These are phyloP conservation scores for Climacium dendroides DNA, from an alignment of 225 moss, liverwort and hornwort genomes.

Conservation along the genomic window DNA sequence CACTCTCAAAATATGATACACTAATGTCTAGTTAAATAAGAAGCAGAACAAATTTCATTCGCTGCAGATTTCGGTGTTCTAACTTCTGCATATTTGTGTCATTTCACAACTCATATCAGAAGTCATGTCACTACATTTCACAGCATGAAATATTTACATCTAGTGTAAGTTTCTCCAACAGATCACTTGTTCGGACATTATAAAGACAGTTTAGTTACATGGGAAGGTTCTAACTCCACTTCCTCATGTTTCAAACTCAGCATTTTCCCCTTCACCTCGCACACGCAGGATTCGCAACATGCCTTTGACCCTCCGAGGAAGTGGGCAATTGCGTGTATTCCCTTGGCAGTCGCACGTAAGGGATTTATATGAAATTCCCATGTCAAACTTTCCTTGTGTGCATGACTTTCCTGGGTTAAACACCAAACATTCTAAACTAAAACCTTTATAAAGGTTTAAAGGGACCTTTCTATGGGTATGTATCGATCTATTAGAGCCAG, in stretches of 20 bases:
- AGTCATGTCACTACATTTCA: not conserved
- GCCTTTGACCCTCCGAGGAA: too few species aligned
- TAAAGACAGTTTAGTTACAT: not conserved
- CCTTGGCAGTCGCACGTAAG: not conserved
- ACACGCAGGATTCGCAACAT: not conserved
- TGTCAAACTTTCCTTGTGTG: not conserved
- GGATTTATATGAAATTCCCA: not conserved
- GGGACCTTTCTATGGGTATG: too few species aligned
- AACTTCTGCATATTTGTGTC: not conserved
- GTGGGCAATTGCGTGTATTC: not conserved
- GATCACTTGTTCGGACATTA: not conserved
- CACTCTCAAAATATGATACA: not conserved
- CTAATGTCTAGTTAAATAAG: not conserved
- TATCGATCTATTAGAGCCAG: too few species aligned
- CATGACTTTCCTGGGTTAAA: not conserved
- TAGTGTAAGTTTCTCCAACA: not conserved
- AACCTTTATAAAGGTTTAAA: too few species aligned
- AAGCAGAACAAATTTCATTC: not conserved
- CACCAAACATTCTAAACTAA: not conserved
- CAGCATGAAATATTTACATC: not conserved
- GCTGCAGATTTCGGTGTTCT: not conserved
- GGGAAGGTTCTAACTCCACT: not conserved
- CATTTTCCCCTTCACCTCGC: not conserved
- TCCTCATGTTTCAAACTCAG: not conserved
- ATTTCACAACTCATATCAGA: not conserved